Evolutionary conservation across 106 monocot species (phyloP), one percentile per base, ranked within the genome.

Genomic region (Alisma plantagoaquatica): DNA sequence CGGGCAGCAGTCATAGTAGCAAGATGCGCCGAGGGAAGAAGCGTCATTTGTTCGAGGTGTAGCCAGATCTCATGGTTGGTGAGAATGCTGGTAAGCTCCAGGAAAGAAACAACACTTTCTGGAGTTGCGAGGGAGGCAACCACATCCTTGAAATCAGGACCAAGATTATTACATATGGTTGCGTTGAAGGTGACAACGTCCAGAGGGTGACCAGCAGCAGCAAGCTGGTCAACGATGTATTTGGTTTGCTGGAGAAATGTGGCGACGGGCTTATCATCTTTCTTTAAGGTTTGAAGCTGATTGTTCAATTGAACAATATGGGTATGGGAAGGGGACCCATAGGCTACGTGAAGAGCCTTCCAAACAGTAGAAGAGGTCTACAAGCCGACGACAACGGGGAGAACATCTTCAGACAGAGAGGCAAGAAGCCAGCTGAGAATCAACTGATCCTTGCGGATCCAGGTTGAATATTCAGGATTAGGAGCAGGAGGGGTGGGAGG

Each of bases 351-450:
- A 23, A 51, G 16, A 16, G 9, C 6, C 27, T 3, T 3, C 50
- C 50, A 51, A 10, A 19, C 23, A 24, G 10, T 11, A 51, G 8
- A 3, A 16, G 50, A 51, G 10, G 50, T 10, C 3, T 22, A 10
- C 9, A 27, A 3, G 10, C 18, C 50, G 27, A 51, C 23, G 10
- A 51, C 23, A 23, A 25, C 25, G 5, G 50, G 50, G 11, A 51
- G 50, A 51, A 51, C 50, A 3, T 51, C 50, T 25, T 51, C 50
- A 23, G 23, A 51, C 16, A 51, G 27, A 51, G 50, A 51, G 11
- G 50, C 18, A 51, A 51, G 23, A 23, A 51, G 9, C 50, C 50
- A 51, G 16, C 23, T 25, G 0, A 51, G 23, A 7, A 51, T 7
- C 23, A 51, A 2, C 5, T 51, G 50, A 25, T 51, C 50, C 18